Conservation (phyloP, 2,329 filamentous ascomycete genomes). For the Pseudodiploospora longispora region DNA sequence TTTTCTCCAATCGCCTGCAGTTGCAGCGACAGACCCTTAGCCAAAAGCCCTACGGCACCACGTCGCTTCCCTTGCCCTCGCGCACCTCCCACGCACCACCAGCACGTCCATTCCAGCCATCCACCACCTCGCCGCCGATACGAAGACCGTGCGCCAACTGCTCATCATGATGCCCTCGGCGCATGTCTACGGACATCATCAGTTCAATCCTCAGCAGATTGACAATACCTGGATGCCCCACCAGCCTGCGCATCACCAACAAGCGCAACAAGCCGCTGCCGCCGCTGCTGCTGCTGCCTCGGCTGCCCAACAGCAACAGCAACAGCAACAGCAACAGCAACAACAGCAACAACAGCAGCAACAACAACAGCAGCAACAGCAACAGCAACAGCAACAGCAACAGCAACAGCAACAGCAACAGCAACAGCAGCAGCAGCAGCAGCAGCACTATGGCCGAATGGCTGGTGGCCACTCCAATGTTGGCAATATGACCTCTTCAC, state of each 20-base stretch:
- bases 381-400: constrained; percentile 28
- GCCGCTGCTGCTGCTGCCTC: constrained; percentile 29
- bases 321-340: constrained; percentile 33
- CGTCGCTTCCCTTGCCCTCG: background rate
- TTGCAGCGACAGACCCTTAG: background rate
- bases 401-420: constrained; percentile 53
- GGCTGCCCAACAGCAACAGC: constrained; percentile 26
- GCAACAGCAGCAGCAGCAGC: constrained; percentile 33
- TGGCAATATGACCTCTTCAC: constrained; percentile 33
- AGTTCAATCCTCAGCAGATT: constrained; percentile 55
- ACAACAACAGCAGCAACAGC: constrained; percentile 38
- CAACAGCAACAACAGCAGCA: constrained; percentile 29
- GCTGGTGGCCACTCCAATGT: constrained; percentile 54
- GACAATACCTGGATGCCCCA: constrained; percentile 62
- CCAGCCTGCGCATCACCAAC: constrained; percentile 50
- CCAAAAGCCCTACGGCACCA: background rate
- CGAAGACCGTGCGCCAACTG: too few species aligned
- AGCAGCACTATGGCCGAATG: constrained; percentile 66
- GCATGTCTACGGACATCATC: constrained; percentile 60
- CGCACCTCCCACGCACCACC: background rate
- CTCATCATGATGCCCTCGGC: constrained; percentile 50
- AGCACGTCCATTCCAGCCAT: background rate
- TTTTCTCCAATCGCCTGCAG: too few species aligned
- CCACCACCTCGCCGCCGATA: constrained; percentile 1
- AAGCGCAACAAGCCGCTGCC: constrained; percentile 52